Evolutionary conservation across 2,329 filamentous ascomycete genomes (phyloP).

Genomic region (Ophiosphaerella korrae): DNA sequence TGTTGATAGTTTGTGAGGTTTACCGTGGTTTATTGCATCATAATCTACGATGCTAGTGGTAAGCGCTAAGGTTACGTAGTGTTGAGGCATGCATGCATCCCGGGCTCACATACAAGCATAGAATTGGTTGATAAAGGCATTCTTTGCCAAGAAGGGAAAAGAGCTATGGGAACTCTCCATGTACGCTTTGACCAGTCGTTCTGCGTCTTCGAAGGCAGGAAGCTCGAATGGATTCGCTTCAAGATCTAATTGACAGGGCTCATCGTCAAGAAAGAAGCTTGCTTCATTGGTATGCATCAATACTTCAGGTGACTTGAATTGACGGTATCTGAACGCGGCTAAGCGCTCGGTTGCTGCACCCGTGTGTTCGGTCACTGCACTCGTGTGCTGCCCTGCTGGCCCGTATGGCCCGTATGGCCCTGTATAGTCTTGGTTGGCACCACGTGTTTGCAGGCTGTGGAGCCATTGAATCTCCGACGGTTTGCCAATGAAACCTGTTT

Average conservation of each 20-base stretch:
- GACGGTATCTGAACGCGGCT: constrained; percentile 12
- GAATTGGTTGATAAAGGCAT: constrained; percentile 40
- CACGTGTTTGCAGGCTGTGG: constrained; percentile 18
- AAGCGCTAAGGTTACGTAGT: too few species aligned
- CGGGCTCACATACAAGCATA: constrained; percentile 23
- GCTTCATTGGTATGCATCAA: constrained; percentile 22
- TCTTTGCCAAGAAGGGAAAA: constrained; percentile 37
- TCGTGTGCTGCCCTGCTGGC: constrained; percentile 18
- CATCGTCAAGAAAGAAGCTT: constrained; percentile 40
- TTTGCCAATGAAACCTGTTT: constrained; percentile 31
- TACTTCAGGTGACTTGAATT: constrained; percentile 9
- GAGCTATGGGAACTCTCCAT: constrained; percentile 30
- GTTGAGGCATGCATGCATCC: not conserved
- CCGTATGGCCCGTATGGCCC: constrained; percentile 28
- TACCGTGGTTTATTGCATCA: constrained; percentile 18
- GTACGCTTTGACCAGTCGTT: constrained; percentile 37
- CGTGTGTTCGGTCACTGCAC: constrained; percentile 12
- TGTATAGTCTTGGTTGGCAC: not conserved
- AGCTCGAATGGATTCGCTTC: constrained; percentile 31
- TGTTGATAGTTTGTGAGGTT: constrained; percentile 14
- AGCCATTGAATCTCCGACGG: constrained; percentile 34
- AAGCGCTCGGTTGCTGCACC: constrained; percentile 18
- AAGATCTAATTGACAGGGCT: constrained; percentile 24
- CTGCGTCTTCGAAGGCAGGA: constrained; percentile 33
- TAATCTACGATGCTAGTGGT: constrained; percentile 17